These are phyloP conservation scores for Fusarium zealandicum DNA, from an alignment of 2,329 filamentous ascomycete species.

Conservation along the genomic window DNA sequence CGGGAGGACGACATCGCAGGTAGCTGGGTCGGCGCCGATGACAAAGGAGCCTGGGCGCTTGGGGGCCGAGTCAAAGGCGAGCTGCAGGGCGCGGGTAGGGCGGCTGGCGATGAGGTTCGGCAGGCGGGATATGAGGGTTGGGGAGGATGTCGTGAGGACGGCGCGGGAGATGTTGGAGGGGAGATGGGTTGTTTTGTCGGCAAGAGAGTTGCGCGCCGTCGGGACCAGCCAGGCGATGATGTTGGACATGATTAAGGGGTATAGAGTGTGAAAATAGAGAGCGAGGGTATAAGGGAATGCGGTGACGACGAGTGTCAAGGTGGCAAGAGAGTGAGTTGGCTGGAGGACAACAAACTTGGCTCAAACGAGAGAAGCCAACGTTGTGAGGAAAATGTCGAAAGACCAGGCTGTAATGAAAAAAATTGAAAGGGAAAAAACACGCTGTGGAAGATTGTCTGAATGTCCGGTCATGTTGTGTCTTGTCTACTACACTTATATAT, in stretches of 20 bases:
- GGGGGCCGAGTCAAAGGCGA: constrained; percentile 47
- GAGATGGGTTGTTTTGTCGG: constrained; percentile 45
- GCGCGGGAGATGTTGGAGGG: constrained; percentile 44
- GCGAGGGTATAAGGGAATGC: constrained; percentile 15
- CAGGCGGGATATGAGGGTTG: constrained; percentile 42
- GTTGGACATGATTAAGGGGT: constrained; percentile 34
- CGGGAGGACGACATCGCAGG: constrained; percentile 50
- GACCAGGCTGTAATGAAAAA: not conserved
- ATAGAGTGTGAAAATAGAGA: constrained; percentile 1
- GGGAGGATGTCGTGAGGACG: constrained; percentile 36
- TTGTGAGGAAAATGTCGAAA: not conserved
- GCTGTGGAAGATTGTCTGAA: constrained; percentile 23
- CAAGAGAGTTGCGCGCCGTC: constrained; percentile 44
- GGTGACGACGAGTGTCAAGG: constrained; percentile 2
- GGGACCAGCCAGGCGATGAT: constrained; percentile 52
- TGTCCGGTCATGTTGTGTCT: not conserved
- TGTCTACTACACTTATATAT: constrained; percentile 24
- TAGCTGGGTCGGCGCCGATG: constrained; percentile 48
- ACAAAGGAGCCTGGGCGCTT: constrained; percentile 48
- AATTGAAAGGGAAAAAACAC: constrained; percentile 17
- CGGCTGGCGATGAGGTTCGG: constrained; percentile 37
- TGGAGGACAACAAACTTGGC: constrained; percentile 11
- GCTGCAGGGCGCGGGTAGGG: constrained; percentile 45
- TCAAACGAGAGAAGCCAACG: constrained; percentile 39
- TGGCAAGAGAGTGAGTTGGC: constrained; percentile 18